A percentile compares a stretch with the other conserved stretches of the same genome.
These are phyloP conservation scores for Amphirosellinia nigrospora DNA, from an alignment of 495 filamentous ascomycete species.

Conservation along the genomic window DNA sequence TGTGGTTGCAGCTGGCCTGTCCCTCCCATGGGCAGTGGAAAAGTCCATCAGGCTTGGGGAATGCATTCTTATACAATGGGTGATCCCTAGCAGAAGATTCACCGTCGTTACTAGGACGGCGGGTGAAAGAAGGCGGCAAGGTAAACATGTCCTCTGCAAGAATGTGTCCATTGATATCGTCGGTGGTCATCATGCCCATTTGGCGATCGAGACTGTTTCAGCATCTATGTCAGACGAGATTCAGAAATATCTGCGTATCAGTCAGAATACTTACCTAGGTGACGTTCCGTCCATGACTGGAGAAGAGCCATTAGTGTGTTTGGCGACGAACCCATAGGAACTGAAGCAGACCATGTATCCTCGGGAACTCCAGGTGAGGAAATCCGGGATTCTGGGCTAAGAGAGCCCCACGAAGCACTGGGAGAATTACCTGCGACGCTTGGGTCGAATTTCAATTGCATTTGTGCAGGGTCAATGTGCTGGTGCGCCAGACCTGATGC, in stretches of 20 bases:
- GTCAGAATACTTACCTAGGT: conserved; percentile 52
- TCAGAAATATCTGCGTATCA: conserved; percentile 19
- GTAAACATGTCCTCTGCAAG: conserved; percentile 52
- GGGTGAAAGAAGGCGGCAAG: conserved; percentile 51
- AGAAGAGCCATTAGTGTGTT: conserved; percentile 54
- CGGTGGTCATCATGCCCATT: conserved; percentile 48
- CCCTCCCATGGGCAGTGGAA: conserved; percentile 90
- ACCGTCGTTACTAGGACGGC: conserved; percentile 55
- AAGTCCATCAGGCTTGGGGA: conserved; percentile 71
- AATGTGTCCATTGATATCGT: conserved; percentile 49
- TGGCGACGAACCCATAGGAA: conserved; percentile 49
- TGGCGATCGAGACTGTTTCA: conserved; percentile 42
- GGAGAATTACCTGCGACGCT: conserved; percentile 50
- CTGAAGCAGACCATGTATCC: conserved; percentile 49
- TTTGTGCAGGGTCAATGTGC: conserved; percentile 49
- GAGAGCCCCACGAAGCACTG: conserved; percentile 55
- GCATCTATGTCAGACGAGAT: conserved; percentile 38
- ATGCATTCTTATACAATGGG: conserved; percentile 74
- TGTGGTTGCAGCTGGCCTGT: conserved; percentile 78
- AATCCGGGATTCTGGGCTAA: conserved; percentile 55
- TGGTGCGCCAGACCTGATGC: conserved; percentile 47
- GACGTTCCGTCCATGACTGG: conserved; percentile 53
- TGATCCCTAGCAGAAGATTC: conserved; percentile 75
- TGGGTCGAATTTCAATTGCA: conserved; percentile 51
- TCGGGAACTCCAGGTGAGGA: conserved; percentile 55